Base-by-base conservation (phyloP, 2,329 filamentous ascomycete species). In the Aspergillus brunneoviolaceus region DNA sequence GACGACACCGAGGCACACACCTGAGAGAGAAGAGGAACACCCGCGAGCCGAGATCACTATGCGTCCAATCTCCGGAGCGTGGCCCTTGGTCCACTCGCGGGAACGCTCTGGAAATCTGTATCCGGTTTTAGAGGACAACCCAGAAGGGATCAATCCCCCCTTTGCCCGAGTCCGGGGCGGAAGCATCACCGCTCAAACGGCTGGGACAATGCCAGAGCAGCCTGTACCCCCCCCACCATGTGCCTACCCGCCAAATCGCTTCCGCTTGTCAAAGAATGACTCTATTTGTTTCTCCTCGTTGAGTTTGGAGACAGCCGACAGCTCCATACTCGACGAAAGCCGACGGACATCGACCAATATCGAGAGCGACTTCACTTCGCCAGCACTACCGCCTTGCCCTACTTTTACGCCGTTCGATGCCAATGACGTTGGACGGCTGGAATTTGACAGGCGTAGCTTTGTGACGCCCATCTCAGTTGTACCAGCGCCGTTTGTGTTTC, bases 271-370 rank as follows among this genome's bases (percentile, higher is more conserved):
- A 27, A 69, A 69, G 58, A 74, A 76, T 47, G 74, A 76, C 56
- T 76, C 73, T 4, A 67, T 72, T 63, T 68, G 74, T 3, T 65
- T 74, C 45, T 77, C 75, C 12, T 74, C 72, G 1, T 62, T 75
- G 60, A 77, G 74, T 54, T 59, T 76, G 1, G 74, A 76, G 54
- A 77, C 73, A 1, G 74, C 72, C 3, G 73, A 75, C 60, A 77
- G 74, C 57, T 76, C 74, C 2, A 76, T 76, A 45, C 57, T 76
- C 27, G 73, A 76, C 10, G 74, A 74, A 31, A 68, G 69, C 47
- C 61, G 63, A 54, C 67, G 67, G 42, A 65, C 65, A 25, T 70
- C 69, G 5, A 60, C 63, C n/a, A 71, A 68, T 2, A 60, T 64
- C 6, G 72, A 75, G 10, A 66, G 66, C 25, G 69, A 71, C 5